Percentiles rank a stretch among this genome's conserved stretches.
phyloP scores from a whole-genome alignment of 306 rosid species.

The Rosa chinensis region DNA sequence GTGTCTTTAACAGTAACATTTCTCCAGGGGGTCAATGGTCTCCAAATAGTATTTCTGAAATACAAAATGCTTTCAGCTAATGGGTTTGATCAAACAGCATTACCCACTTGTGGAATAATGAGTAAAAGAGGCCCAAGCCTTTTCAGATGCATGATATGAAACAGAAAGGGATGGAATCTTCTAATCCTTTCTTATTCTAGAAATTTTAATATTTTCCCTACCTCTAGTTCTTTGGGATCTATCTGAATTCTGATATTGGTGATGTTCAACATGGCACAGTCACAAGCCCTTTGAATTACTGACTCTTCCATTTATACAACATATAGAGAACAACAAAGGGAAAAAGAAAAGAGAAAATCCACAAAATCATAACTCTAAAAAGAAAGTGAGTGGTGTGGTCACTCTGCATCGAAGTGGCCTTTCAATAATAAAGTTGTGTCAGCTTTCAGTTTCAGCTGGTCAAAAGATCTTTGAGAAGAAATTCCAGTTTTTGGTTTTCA shows the following conservation, averaged over 20 bases:
- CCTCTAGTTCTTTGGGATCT: conserved; percentile 24
- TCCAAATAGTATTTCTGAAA: neutral
- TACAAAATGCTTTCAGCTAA: conserved; percentile 12
- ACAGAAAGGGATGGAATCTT: conserved; percentile 37
- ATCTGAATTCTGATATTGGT: conserved; percentile 9
- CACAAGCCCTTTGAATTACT: conserved; percentile 11
- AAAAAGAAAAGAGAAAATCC: conserved; percentile 16
- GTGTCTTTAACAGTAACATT: conserved; percentile 19
- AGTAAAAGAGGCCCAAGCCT: conserved; percentile 19
- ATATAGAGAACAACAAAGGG: neutral
- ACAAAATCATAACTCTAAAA: conserved; percentile 19
- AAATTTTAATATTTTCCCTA: conserved; percentile 22
- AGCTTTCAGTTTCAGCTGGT: conserved; percentile 51
- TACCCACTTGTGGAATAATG: conserved; percentile 40
- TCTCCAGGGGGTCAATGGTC: conserved; percentile 24
- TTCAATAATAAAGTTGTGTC: conserved; percentile 43
- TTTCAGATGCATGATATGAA: conserved; percentile 44
- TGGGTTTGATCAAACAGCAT: conserved; percentile 35
- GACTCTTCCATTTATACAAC: neutral
- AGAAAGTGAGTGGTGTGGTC: conserved; percentile 43
- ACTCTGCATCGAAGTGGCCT: conserved; percentile 38
- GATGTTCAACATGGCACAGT: conserved; percentile 24
- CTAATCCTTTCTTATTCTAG: conserved; percentile 40
- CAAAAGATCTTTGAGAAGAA: conserved; percentile 50
- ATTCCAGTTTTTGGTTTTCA: conserved; percentile 8